These are phyloP conservation scores for Smittium culicis DNA, from an alignment of 371 early-diverging fungal genomes.

Conservation along the genomic window DNA sequence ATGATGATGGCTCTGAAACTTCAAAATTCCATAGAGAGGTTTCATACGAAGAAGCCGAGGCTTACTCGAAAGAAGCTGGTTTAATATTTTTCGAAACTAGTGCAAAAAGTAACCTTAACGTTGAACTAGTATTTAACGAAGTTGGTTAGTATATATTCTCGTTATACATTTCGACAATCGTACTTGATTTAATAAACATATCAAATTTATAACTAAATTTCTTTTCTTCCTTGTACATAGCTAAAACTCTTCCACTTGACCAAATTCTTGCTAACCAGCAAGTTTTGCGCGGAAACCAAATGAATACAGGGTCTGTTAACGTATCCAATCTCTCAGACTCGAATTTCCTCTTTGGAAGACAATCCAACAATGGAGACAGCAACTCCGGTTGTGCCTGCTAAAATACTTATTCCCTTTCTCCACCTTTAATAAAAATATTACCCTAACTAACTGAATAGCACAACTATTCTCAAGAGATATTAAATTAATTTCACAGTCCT, in stretches of 20 bases:
- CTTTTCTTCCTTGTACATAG: slow-evolving; percentile 16
- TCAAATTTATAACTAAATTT: neutral
- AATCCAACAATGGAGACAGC: too few species aligned
- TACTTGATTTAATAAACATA: too few species aligned
- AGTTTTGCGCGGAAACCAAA: slow-evolving; percentile 20
- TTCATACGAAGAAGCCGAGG: slow-evolving; percentile 66
- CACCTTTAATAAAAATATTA: too few species aligned
- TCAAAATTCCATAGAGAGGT: slow-evolving; percentile 38
- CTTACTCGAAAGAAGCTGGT: slow-evolving; percentile 79
- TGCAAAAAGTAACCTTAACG: slow-evolving; percentile 80
- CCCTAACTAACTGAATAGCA: too few species aligned
- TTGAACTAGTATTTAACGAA: slow-evolving; percentile 75
- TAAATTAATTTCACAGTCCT: too few species aligned
- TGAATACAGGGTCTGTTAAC: slow-evolving; percentile 29
- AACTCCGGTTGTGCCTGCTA: too few species aligned
- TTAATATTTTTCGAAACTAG: slow-evolving; percentile 86
- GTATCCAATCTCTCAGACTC: slow-evolving; percentile 26
- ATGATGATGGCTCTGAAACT: slow-evolving; percentile 13
- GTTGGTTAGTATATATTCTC: slow-evolving; percentile 31
- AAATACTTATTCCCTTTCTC: too few species aligned
- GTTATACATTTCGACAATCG: too few species aligned
- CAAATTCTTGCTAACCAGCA: slow-evolving; percentile 24
- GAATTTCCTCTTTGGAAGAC: slow-evolving; percentile 8
- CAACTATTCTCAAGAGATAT: too few species aligned
- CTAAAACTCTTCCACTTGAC: slow-evolving; percentile 38